A percentile compares a stretch with the other conserved stretches of the same genome.
These are phyloP conservation scores for Mimosa pudica DNA, from an alignment of 306 rosid genomes.

Conservation along the genomic window DNA sequence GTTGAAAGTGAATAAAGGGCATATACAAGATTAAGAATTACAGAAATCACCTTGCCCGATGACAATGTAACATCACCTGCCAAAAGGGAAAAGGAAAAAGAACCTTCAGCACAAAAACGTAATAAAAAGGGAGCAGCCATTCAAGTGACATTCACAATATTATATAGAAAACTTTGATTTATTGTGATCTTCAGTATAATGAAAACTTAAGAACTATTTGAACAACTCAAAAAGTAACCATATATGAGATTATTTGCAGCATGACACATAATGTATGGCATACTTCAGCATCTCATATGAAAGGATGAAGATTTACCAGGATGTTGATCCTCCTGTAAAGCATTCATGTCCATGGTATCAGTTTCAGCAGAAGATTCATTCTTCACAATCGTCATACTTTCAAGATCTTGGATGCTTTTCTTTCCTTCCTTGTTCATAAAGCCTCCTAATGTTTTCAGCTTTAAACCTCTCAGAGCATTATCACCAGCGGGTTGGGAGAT, in stretches of 20 bases:
- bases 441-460: slow-evolving; percentile 53
- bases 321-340: slow-evolving; percentile 51
- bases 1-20: slow-evolving; percentile 13
- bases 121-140: slow-evolving; percentile 22
- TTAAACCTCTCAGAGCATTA: slow-evolving; percentile 40
- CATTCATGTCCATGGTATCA: slow-evolving; percentile 67
- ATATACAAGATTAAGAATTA: slow-evolving; percentile 31
- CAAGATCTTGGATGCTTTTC: slow-evolving; percentile 42
- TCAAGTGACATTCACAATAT: slow-evolving; percentile 21
- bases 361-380: slow-evolving; percentile 81
- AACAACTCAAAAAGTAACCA: slow-evolving; percentile 23
- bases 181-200: slow-evolving; percentile 20
- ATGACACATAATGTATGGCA: slow-evolving; percentile 9
- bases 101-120: slow-evolving; percentile 36
- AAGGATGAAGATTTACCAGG: slow-evolving; percentile 51
- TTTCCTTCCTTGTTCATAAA: slow-evolving; percentile 44
- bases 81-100: slow-evolving; percentile 29
- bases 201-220: slow-evolving; percentile 9
- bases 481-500: slow-evolving; percentile 43
- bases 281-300: slow-evolving; percentile 12
- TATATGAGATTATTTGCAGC: neutral
- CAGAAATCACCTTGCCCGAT: slow-evolving; percentile 59
- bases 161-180: slow-evolving; percentile 18
- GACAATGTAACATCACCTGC: slow-evolving; percentile 55
- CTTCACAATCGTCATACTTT: slow-evolving; percentile 42